Base-by-base conservation (phyloP, 805 yeast genomes). In the Barnettozyma wickerhamii region DNA sequence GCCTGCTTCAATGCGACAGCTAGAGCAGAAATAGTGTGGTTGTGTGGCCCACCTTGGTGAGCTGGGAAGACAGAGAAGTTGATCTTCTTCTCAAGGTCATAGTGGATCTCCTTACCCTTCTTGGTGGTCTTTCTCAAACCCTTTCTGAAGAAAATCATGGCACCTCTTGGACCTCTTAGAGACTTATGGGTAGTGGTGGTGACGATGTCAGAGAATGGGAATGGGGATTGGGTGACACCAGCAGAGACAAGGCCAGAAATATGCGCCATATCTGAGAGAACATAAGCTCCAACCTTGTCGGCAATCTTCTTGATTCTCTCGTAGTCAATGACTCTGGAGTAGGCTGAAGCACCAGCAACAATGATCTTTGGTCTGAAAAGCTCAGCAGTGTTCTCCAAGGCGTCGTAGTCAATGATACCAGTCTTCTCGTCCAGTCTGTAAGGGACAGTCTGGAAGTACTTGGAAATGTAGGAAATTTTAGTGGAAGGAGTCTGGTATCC, bases 11-110 rank as follows among this genome's bases (percentile, higher is more conserved):
- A 79, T 38, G 99, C 98, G 50, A 90, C 93, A 14, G 98, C 97
- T 58, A 93, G 72, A 27, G 98, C 99, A 54, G 97, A 84, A 63
- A 93, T 93, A 53, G 99, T 93, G 72, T 93, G 99, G 76, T 93
- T 93, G 72, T 93, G 98, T 58, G 99, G 99, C 64, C 99, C 99
- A 75, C 99, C 99, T 75, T 93, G 99, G 70, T 93, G 99, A 53
- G 96, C 99, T 59, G 99, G 99, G 91, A 93, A 93, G 41, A 93
- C 99, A 9, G 97, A 89, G 68, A 93, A 93, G 77, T 93, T 93
- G 70, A 93, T 90, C 64, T 87, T 87, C 67, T 79, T 83, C 69
- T 93, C 98, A 65, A 93, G 79, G 57, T 93, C 97, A 68, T 90
- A 93, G 44, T 73, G 69, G 44, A 88, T 72, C 69, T 89, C 96